Evolutionary conservation across 2,329 filamentous ascomycete species (phyloP), one percentile per base, ranked within the genome.

Genomic region (Teratosphaeria destructans): DNA sequence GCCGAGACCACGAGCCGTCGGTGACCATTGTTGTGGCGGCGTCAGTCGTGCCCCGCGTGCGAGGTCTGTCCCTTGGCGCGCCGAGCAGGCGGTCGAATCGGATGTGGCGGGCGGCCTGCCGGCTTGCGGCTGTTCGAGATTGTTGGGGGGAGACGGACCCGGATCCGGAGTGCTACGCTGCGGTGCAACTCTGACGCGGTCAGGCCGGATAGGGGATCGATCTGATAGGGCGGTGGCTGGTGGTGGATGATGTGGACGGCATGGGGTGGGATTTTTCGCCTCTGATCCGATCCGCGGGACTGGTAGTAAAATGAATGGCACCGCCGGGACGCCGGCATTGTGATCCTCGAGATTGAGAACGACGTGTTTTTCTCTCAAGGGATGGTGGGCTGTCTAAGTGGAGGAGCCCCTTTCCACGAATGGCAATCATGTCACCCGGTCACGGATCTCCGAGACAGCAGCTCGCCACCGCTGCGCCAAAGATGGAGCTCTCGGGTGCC

Each of bases 401-500:
- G 5, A n/a, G 5, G n/a, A 6, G 2, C 43, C 16, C 23, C 23
- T 23, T 23, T 49, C 43, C 43, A 19, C 27, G 10, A 23, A 34
- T 37, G 23, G 5, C 27, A 54, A 3, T 23, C 23, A 23, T 14
- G 4, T 8, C 2, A 10, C n/a, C 53, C 7, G 26, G 12, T 54
- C 53, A 54, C 8, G 23, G 32, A 19, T 32, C 53, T 8, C n/a
- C 27, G 10, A 54, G 53, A 23, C 53, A 54, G 53, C 19, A 54
- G 34, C 27, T 54, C 16, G 88, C 86, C 14, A 92, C 87, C 1
- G 88, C 88, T 3, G 88, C 88, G 3, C 88, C 88, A 52, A 88
- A 81, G 58, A 92, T 79, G 1, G 87, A 89, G 67, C 87, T 90
- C 73, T 92, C 88, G 59, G 84, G 79, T 12, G 88, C 87, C 55